Conservation (phyloP, 208 protist species). For the Crithidia sp. region DNA sequence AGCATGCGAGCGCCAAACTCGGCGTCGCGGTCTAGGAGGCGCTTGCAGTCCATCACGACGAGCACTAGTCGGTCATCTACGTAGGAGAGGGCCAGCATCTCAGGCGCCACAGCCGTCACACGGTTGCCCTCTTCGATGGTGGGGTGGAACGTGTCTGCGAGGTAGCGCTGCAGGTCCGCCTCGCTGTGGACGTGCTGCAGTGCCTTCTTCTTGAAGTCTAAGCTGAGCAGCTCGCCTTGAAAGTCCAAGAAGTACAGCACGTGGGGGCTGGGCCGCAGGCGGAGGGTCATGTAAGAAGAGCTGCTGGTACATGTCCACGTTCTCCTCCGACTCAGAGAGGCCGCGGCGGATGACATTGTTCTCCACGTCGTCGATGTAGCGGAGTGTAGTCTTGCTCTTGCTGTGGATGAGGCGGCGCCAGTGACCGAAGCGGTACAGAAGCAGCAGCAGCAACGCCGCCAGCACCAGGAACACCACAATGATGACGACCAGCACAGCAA, state of each 20-base stretch:
- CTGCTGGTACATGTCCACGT: conserved; percentile 14
- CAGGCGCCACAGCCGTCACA: conserved; percentile 1
- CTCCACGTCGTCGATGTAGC: conserved; percentile 19
- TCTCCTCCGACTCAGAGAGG: neutral
- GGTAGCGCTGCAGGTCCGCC: conserved; percentile 32
- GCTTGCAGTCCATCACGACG: conserved; percentile 63
- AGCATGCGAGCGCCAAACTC: conserved; percentile 48
- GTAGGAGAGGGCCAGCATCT: conserved; percentile 36
- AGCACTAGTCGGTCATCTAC: conserved; percentile 18
- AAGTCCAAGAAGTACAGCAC: conserved; percentile 67
- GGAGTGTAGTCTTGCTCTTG: conserved; percentile 1
- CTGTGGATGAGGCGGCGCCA: neutral
- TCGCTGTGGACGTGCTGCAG: conserved; percentile 13
- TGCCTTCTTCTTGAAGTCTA: conserved; percentile 46
- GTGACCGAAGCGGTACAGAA: conserved; percentile 47
- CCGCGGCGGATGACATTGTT: neutral
- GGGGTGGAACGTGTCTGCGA: conserved; percentile 25
- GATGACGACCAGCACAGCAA: conserved; percentile 61
- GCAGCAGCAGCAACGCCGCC: conserved; percentile 37
- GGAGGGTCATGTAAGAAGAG: conserved; percentile 30
- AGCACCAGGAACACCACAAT: conserved; percentile 53
- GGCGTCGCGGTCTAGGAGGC: conserved; percentile 50
- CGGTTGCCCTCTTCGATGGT: conserved; percentile 29
- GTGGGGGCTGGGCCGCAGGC: conserved; percentile 24
- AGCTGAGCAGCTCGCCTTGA: conserved; percentile 26